Conservation (phyloP, 2,329 filamentous ascomycete genomes). For the Alternaria sp. region DNA sequence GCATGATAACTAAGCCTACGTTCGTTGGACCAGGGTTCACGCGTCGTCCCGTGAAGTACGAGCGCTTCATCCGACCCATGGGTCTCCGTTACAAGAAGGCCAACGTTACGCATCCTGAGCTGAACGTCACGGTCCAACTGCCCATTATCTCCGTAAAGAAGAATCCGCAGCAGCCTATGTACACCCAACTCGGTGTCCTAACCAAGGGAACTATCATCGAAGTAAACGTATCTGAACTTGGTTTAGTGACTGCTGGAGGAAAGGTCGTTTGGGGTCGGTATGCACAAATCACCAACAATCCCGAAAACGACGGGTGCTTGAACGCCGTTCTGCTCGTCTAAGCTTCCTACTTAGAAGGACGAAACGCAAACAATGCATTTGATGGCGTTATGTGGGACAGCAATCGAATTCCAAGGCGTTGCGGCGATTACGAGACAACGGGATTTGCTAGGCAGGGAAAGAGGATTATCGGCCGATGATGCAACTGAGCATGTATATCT, state of each 20-base stretch:
- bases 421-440: neutral
- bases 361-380: slow-evolving; percentile 14
- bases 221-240: slow-evolving; percentile 91
- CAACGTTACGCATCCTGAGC: slow-evolving; percentile 75
- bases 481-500: neutral
- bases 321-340: slow-evolving; percentile 48
- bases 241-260: slow-evolving; percentile 86
- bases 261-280: slow-evolving; percentile 64
- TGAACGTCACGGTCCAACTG: slow-evolving; percentile 86
- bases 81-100: slow-evolving; percentile 81
- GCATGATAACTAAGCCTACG: slow-evolving; percentile 79
- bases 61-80: slow-evolving; percentile 55
- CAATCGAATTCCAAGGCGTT: slow-evolving; percentile 12
- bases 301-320: slow-evolving; percentile 48
- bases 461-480: neutral
- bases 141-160: slow-evolving; percentile 71
- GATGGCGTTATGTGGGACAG: slow-evolving; percentile 15
- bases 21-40: slow-evolving; percentile 95
- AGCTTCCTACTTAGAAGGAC: neutral
- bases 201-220: slow-evolving; percentile 63
- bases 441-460: neutral
- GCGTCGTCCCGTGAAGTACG: slow-evolving; percentile 80
- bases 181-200: slow-evolving; percentile 89
- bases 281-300: slow-evolving; percentile 47
- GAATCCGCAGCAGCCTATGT: slow-evolving; percentile 86